Percentiles rank a stretch among this genome's conserved stretches.
Evolutionary conservation across 2,329 filamentous ascomycete genomes (phyloP).

Genomic region (Sporothrix pseudoabietina): DNA sequence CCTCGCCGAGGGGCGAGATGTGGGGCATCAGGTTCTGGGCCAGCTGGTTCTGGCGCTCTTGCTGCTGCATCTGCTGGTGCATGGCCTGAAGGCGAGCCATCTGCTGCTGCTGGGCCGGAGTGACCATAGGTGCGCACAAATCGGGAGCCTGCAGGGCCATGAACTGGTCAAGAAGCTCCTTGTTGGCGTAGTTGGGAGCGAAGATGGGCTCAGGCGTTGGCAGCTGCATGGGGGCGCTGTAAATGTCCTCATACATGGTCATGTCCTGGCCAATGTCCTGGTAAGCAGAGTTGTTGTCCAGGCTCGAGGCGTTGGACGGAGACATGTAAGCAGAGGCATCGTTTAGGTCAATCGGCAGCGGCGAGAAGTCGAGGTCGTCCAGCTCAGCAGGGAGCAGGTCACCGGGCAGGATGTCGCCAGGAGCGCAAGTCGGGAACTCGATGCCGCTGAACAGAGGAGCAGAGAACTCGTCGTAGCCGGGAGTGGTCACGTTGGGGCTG

Average conservation of each 20-base stretch:
- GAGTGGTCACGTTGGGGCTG: conserved; percentile 59
- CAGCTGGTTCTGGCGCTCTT: conserved; percentile 29
- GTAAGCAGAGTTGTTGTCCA: conserved; percentile 59
- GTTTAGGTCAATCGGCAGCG: conserved; percentile 41
- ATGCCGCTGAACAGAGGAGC: conserved; percentile 39
- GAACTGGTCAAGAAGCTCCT: conserved; percentile 50
- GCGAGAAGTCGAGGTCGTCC: conserved; percentile 46
- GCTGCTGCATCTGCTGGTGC: conserved; percentile 26
- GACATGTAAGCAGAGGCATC: conserved; percentile 57
- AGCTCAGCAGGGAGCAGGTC: conserved; percentile 43
- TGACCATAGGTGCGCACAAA: conserved; percentile 43
- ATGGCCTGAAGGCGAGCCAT: conserved; percentile 30
- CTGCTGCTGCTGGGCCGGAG: conserved; percentile 32
- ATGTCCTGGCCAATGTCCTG: conserved; percentile 63
- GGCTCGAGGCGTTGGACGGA: conserved; percentile 48
- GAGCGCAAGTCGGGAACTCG: conserved; percentile 48
- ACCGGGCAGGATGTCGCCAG: conserved; percentile 36
- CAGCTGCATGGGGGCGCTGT: conserved; percentile 60
- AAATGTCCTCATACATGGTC: conserved; percentile 64
- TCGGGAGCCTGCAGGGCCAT: conserved; percentile 45
- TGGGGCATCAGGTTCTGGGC: conserved; percentile 21
- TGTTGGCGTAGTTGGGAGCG: conserved; percentile 42
- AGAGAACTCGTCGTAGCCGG: conserved; percentile 52
- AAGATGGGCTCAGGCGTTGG: conserved; percentile 48
- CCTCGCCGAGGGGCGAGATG: conserved; percentile 69